Evolutionary conservation across 768 basidiomycete genomes (phyloP), one percentile per base, ranked within the genome.

Genomic region (Hortiboletus campestris): DNA sequence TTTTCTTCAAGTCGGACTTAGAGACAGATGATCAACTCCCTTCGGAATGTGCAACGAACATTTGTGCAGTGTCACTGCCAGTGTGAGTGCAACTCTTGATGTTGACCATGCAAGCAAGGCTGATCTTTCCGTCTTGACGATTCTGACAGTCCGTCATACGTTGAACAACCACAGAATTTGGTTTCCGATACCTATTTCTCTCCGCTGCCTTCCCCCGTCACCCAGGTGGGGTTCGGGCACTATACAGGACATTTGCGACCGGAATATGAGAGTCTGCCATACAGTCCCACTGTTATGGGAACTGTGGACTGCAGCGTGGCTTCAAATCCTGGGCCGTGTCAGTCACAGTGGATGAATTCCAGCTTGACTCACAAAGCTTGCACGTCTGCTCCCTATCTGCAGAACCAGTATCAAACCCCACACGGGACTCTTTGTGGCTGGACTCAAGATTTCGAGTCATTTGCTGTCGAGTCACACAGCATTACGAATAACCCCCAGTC

Each of bases 31-130:
- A 41, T 46, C 53, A 51, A 38, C 8, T 13, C 12, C 6, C n/a
- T 29, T 28, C 17, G 38, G 29, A 8, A 7, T 17, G 32, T 35
- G 6, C 17, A n/a, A 29, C 3, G 17, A n/a, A 41, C 29, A 6
- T 7, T 11, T 36, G 11, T 55, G 7, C 38, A 10, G n/a, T 12
- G 64, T 65, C 14, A 0, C 65, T 51, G 10, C 11, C 38, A 10
- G n/a, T 12, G 64, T 65, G 17, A 0, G 64, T 51, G 10, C 11
- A 31, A 16, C 0, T 38, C 12, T 41, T 29, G 45, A n/a, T 35
- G 8, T 29, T 22, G 46, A 32, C 4, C 8, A 13, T 8, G 20
- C 43, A 34, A 32, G 34, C n/a, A 22, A 31, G 35, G 13, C 42
- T 60, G 53, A 66, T 17, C 7, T 29, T n/a, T 8, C 10, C n/a